Base-by-base conservation (phyloP, 306 rosid species). In the Glycine latifolia region DNA sequence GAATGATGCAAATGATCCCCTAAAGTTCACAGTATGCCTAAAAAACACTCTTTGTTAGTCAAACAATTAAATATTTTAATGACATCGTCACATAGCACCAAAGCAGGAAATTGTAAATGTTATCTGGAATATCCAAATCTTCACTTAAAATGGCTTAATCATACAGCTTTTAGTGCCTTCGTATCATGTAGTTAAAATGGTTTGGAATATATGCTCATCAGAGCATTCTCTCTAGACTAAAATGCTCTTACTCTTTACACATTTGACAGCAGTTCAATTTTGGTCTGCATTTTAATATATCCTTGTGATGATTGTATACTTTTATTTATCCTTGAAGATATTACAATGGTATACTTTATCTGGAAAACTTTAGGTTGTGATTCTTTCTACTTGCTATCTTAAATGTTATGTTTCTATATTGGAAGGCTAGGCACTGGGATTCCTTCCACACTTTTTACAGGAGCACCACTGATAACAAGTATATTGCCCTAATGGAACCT, bases 351-450 rank as follows among this genome's bases (percentile, higher is more conserved):
- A 12, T 31, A 31, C 59, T 56, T 14, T 49, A 54, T 49, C 39
- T 35, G 60, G 35, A 13, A 43, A 49, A 50, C n/a, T 49, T 72
- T 65, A 1, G 39, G n/a, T 55, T 77, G 48, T 10, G 39, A 39
- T 33, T 62, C 75, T 47, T 81, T 58, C 56, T 53, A 77, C 59
- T 78, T 73, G 54, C 58, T 48, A 50, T 52, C 62, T 80, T 47
- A 60, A 20, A 13, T 31, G 31, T 67, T 81, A 5, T 63, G 12
- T 68, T 75, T 79, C 47, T 85, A 65, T 73, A 41, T 85, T 85
- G 84, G 91, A 94, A 95, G 97, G 92, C 91, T 17, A 88, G 79
- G 77, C 99, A 95, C 58, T 95, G 97, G 99, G 95, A 95, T 88
- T 82, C 90, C 76, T 95, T 95, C 89, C 92, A 92, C 84, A 71